phyloP scores from a whole-genome alignment of 257 asterid genomes.

The Capsicum baccatum region DNA sequence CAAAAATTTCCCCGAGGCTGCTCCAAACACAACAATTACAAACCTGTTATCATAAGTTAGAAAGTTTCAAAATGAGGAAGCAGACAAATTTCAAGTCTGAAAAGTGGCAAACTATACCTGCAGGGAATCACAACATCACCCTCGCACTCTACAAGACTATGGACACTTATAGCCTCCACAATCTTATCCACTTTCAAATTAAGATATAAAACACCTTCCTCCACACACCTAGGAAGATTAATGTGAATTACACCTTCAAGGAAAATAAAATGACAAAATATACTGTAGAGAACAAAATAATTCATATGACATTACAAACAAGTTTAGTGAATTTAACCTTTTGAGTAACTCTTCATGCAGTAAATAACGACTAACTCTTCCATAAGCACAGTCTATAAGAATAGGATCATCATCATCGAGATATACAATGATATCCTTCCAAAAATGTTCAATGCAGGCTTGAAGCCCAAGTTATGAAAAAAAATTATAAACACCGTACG shows the following conservation, averaged over 20 bases:
- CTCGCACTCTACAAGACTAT: too few relatives aligned
- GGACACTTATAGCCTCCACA: too few relatives aligned
- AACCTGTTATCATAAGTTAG: conserved; percentile 62
- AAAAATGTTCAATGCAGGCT: too few relatives aligned
- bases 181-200: too few relatives aligned
- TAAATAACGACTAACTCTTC: conserved; percentile 96
- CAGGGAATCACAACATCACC: too few relatives aligned
- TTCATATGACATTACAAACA: neutral
- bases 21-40: conserved; percentile 98
- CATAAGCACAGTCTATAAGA: conserved; percentile 89
- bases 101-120: too few relatives aligned
- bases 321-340: conserved; percentile 54
- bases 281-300: neutral
- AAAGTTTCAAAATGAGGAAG: conserved; percentile 35
- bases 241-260: conserved; percentile 67
- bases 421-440: too few relatives aligned
- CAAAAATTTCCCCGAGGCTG: conserved; percentile 95
- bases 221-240: too few relatives aligned
- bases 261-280: conserved; percentile 40
- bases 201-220: too few relatives aligned
- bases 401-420: conserved; percentile 18
- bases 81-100: neutral
- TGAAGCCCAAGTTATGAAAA: too few relatives aligned
- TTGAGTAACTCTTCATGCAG: conserved; percentile 92
- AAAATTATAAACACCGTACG: too few relatives aligned